phyloP scores from a whole-genome alignment of 495 filamentous ascomycete species.

The Penicillium maclennaniae region DNA sequence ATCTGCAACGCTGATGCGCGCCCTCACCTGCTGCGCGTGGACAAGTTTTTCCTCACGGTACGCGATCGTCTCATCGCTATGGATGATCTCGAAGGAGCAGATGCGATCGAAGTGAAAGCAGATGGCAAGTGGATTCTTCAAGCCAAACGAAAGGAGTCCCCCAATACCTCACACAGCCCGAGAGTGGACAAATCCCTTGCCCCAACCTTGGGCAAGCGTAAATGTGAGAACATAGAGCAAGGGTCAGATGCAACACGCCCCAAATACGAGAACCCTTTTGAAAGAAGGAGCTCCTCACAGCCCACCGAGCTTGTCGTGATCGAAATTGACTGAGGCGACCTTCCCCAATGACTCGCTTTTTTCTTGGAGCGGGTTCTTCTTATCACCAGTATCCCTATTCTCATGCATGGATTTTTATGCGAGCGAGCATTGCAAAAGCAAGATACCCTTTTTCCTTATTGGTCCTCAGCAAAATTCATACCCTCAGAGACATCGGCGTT shows the following conservation, averaged over 20 bases:
- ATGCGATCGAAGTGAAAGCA: conserved; percentile 52
- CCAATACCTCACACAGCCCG: not conserved
- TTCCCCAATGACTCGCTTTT: not conserved
- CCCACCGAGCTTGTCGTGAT: conserved; percentile 23
- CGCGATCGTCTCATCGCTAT: conserved; percentile 42
- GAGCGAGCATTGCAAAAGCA: conserved; percentile 9
- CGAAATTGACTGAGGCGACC: conserved; percentile 25
- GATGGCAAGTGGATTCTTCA: conserved; percentile 57
- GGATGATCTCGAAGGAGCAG: conserved; percentile 38
- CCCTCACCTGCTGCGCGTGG: conserved; percentile 62
- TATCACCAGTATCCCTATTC: not conserved
- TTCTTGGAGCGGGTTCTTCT: not conserved
- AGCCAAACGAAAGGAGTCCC: conserved; percentile 24
- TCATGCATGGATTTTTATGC: not conserved
- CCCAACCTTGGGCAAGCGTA: conserved; percentile 12
- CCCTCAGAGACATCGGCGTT: not conserved
- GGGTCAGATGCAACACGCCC: not conserved
- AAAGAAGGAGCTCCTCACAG: not conserved
- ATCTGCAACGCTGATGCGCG: conserved; percentile 72
- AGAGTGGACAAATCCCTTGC: not conserved
- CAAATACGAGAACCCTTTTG: conserved; percentile 1
- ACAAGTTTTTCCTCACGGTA: conserved; percentile 65
- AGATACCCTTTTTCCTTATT: conserved; percentile 13
- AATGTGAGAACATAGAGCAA: not conserved
- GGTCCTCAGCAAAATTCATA: not conserved